Evolutionary conservation across 1,139 yeast species (phyloP).

Genomic region (Meyerozyma elateridarum): DNA sequence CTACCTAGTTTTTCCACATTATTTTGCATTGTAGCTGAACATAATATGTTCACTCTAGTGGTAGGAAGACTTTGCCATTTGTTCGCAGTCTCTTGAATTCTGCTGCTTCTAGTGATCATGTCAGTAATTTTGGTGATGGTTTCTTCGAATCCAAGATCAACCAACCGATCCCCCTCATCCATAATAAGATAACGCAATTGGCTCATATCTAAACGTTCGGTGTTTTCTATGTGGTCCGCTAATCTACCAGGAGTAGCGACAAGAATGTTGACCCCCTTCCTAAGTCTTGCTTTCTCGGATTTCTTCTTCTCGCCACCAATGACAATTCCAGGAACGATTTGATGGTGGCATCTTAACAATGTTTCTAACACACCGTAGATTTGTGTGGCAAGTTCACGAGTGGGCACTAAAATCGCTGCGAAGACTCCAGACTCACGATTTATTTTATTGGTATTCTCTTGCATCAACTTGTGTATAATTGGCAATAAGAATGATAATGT

Average conservation of each 20-base stretch:
- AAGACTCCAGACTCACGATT: conserved; percentile 79
- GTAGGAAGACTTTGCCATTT: conserved; percentile 58
- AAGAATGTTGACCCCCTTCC: conserved; percentile 84
- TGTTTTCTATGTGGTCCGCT: conserved; percentile 89
- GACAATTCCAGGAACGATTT: conserved; percentile 86
- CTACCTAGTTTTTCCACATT: conserved; percentile 79
- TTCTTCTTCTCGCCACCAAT: conserved; percentile 95
- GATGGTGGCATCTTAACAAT: conserved; percentile 67
- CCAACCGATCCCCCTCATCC: conserved; percentile 94
- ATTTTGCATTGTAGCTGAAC: conserved; percentile 91
- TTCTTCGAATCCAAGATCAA: conserved; percentile 95
- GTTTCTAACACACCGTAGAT: conserved; percentile 77
- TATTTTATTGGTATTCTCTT: conserved; percentile 39
- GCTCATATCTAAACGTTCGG: conserved; percentile 61
- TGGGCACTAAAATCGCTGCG: conserved; percentile 85
- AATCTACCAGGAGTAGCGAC: conserved; percentile 93
- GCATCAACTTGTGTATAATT: conserved; percentile 66
- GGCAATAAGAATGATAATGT: conserved; percentile 85
- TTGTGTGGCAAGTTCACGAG: conserved; percentile 92
- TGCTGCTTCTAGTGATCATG: conserved; percentile 44
- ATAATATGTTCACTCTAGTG: conserved; percentile 69
- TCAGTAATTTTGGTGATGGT: conserved; percentile 74
- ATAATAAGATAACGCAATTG: conserved; percentile 78
- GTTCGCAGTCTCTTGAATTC: conserved; percentile 33
- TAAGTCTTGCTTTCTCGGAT: conserved; percentile 81